Conservation (phyloP, 2,329 filamentous ascomycete species). For the Fusarium avenaceum region DNA sequence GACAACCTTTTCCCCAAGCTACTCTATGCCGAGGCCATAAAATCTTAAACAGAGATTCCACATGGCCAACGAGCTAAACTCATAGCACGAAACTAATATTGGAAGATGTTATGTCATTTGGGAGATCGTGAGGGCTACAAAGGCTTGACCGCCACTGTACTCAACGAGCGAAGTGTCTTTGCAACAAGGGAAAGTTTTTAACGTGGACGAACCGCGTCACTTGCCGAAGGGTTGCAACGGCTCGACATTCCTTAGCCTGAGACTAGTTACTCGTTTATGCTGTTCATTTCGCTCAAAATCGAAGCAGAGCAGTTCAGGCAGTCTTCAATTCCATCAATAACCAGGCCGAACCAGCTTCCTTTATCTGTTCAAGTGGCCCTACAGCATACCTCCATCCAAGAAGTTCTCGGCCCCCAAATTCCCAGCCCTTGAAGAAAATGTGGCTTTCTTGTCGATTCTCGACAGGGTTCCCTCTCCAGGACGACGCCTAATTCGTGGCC, state of each 20-base stretch:
- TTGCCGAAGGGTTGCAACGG: background rate
- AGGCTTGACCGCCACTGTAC: slow-evolving; percentile 6
- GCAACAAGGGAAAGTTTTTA: slow-evolving; percentile 1
- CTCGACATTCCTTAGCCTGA: background rate
- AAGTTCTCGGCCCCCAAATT: slow-evolving; percentile 43
- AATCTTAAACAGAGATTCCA: background rate
- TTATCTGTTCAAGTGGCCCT: slow-evolving; percentile 6
- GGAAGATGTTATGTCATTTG: background rate
- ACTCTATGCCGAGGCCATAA: slow-evolving; percentile 14
- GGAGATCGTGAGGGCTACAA: slow-evolving; percentile 2
- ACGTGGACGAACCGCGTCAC: background rate
- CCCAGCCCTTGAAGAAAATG: slow-evolving; percentile 31
- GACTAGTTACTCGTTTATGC: no score
- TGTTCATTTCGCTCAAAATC: no score
- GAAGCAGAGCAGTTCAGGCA: background rate
- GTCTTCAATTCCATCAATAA: slow-evolving; percentile 6
- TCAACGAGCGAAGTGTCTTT: background rate
- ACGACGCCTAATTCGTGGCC: slow-evolving; percentile 44
- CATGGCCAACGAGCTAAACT: slow-evolving; percentile 1
- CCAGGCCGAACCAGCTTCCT: background rate
- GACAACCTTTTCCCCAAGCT: background rate
- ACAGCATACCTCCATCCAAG: background rate
- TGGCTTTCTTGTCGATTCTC: slow-evolving; percentile 28
- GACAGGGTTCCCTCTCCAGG: slow-evolving; percentile 25
- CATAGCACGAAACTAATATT: background rate